Base-by-base conservation (phyloP, 345 rosid genomes). In the Salix dunnii region DNA sequence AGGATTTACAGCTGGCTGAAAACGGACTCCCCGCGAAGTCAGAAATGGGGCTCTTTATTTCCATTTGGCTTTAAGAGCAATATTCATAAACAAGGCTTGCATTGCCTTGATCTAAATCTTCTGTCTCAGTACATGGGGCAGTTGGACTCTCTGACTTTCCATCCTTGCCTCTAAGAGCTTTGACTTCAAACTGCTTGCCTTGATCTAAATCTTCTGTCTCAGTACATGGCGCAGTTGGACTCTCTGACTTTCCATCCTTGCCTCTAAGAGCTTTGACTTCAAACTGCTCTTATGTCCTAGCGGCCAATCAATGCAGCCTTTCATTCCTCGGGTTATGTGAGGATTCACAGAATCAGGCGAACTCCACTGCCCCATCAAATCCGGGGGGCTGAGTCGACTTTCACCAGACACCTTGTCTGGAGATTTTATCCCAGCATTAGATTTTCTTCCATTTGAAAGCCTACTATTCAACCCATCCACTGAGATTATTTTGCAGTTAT, bases 231-330 rank as follows among this genome's bases (percentile, higher is more conserved):
- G 86, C 81, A 95, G 66, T 81, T 96, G 98, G 74, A 93, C 86
- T 82, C 90, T 93, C 79, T 91, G 94, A 75, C 89, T 90, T 80
- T 88, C 97, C 82, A 88, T 88, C 80, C 96, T 87, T 42, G 98
- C 99, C 81, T 94, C 98, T 60, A 94, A 73, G 62, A 94, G 99
- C 87, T 89, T 94, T 17, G 98, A 89, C 89, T 94, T 96, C 89
- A 94, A 78, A 74, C 97, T 91, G 74, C 85, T 79, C 89, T 90
- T 96, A 82, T 91, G 97, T 5, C 87, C 92, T 20, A 92, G 91
- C 25, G 97, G 92, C 98, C 98, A 96, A 68, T 96, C 99, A 38
- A 96, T 94, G 90, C 99, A 94, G 40, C 99, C 98, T 81, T 94
- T 96, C 97, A 90, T 91, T 62, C 97, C 97, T 70, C 89, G 83